Percentiles rank a stretch among this genome's conserved stretches.
Conservation (phyloP, 2,329 filamentous ascomycete genomes). For the Colletotrichum sp. region DNA sequence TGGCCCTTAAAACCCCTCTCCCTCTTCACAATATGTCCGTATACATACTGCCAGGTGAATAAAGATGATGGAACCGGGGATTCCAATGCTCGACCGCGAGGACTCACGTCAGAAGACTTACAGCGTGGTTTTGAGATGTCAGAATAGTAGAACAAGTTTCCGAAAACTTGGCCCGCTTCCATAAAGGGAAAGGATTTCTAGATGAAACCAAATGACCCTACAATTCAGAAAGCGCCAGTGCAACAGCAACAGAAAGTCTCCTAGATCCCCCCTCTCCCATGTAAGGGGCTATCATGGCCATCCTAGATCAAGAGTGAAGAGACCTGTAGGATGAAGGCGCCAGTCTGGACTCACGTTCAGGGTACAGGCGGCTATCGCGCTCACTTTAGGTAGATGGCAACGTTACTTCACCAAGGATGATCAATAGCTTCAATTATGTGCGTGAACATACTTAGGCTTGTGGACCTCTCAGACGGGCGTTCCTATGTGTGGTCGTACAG, state of each 20-base stretch:
- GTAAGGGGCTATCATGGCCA: background rate
- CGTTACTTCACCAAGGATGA: fast-evolving
- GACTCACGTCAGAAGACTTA: background rate
- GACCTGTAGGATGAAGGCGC: background rate
- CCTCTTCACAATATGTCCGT: too few species aligned
- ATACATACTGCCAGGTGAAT: too few species aligned
- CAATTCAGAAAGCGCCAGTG: background rate
- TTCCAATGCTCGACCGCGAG: fast-evolving
- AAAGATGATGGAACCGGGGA: background rate
- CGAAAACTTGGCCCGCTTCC: too few species aligned
- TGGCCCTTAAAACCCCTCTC: too few species aligned
- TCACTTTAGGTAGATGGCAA: background rate
- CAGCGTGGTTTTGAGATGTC: background rate
- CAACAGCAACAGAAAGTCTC: background rate
- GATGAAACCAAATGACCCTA: background rate
- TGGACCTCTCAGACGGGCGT: background rate
- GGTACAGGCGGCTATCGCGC: background rate
- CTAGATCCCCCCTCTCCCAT: background rate
- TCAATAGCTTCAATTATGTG: background rate
- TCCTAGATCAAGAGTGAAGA: too few species aligned
- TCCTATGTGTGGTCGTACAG: background rate
- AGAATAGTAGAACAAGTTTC: background rate
- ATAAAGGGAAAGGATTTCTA: background rate
- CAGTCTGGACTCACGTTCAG: background rate
- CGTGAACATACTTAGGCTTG: background rate